These are phyloP conservation scores for Flaveria sonorensis DNA, from an alignment of 129 eudicot genomes.

Conservation along the genomic window DNA sequence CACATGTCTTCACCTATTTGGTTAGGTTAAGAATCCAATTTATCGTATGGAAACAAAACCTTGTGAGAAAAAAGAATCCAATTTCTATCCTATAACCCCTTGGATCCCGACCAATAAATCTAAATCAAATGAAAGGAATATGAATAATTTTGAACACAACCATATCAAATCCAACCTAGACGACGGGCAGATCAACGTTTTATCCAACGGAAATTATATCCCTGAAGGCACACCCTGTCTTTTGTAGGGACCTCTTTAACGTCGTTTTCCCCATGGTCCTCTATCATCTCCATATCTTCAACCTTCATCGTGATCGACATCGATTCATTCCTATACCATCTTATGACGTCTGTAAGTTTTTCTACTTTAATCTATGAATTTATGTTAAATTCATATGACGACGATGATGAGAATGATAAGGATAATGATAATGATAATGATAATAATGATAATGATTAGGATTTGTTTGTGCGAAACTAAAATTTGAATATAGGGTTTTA, in stretches of 20 bases:
- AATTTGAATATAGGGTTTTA: background rate
- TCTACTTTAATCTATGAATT: background rate
- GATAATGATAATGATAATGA: too few species aligned
- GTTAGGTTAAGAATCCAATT: too few species aligned
- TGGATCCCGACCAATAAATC: background rate
- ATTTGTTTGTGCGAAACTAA: background rate
- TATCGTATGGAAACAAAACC: too few species aligned
- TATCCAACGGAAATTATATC: background rate
- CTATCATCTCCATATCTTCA: conserved; percentile 23
- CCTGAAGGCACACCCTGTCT: background rate
- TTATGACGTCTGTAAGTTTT: conserved; percentile 50
- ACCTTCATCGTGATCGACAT: background rate
- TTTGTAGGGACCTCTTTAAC: background rate
- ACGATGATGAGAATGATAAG: background rate
- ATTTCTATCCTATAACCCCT: too few species aligned
- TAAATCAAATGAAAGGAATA: background rate
- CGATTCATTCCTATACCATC: conserved; percentile 6
- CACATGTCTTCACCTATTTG: too few species aligned
- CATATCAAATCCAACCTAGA: conserved; percentile 9
- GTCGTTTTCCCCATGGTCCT: conserved; percentile 14
- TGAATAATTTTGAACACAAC: background rate
- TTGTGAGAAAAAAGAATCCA: too few species aligned
- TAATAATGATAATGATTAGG: too few species aligned
- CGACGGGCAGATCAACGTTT: conserved; percentile 8
- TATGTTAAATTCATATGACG: background rate